Percentiles rank a stretch among this genome's conserved stretches.
Conservation (phyloP, 495 filamentous ascomycete species). For the Chaetomidium leptoderma region DNA sequence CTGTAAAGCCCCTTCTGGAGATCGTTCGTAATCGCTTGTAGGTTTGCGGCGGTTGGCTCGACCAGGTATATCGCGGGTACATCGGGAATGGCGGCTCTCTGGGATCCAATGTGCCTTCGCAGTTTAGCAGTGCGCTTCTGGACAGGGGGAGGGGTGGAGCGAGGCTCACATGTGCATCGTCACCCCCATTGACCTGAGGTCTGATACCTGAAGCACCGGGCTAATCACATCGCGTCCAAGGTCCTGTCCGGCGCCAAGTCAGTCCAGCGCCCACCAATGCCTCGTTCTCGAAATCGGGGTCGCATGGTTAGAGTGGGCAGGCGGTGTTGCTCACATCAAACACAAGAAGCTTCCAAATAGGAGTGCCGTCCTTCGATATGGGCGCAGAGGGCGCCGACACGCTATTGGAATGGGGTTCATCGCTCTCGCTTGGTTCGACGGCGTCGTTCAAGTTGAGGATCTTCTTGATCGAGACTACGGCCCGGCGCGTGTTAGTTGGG, state of each 20-base stretch:
- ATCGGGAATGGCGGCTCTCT: slow-evolving; percentile 88
- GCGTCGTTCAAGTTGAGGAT: slow-evolving; percentile 91
- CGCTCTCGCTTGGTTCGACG: slow-evolving; percentile 49
- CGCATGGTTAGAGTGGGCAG: too few relatives aligned
- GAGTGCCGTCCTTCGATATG: slow-evolving; percentile 84
- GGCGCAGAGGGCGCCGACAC: slow-evolving; percentile 67
- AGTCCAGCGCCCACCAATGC: slow-evolving; percentile 7
- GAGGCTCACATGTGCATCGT: slow-evolving; percentile 77
- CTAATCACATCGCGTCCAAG: slow-evolving; percentile 71
- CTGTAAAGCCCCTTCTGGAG: slow-evolving; percentile 84
- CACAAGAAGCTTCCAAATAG: slow-evolving; percentile 52
- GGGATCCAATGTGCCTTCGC: slow-evolving; percentile 63
- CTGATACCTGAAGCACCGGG: slow-evolving; percentile 88
- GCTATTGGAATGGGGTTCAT: slow-evolving; percentile 57
- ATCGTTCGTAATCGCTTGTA: slow-evolving; percentile 80
- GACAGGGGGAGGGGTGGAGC: neutral
- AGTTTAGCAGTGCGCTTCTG: neutral
- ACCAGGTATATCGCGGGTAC: slow-evolving; percentile 94
- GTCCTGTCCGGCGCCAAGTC: slow-evolving; percentile 38
- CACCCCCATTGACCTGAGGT: slow-evolving; percentile 86
- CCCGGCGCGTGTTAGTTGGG: slow-evolving; percentile 18
- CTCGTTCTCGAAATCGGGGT: neutral
- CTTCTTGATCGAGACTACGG: slow-evolving; percentile 83
- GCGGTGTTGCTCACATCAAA: slow-evolving; percentile 28
- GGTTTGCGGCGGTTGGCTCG: slow-evolving; percentile 77